Percentiles rank a stretch among this genome's conserved stretches.
These are phyloP conservation scores for Aspergillaceae sp. DNA, from an alignment of 2,329 filamentous ascomycete genomes.

Conservation along the genomic window DNA sequence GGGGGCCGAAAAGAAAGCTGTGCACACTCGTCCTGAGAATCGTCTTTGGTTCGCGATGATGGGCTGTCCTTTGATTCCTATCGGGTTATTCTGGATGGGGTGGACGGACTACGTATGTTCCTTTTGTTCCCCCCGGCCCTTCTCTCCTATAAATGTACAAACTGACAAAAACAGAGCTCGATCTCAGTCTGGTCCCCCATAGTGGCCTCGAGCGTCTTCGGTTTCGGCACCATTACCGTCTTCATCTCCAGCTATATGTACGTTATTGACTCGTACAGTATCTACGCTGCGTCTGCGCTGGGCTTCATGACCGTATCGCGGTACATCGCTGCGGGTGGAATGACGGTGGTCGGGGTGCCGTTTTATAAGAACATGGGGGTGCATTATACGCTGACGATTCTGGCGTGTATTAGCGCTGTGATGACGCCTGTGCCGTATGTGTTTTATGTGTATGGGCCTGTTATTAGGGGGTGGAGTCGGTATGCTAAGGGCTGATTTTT, in stretches of 20 bases:
- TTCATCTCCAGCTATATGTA: constrained; percentile 49
- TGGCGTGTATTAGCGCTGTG: constrained; percentile 30
- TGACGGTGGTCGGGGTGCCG: constrained; percentile 29
- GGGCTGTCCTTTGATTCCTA: constrained; percentile 42
- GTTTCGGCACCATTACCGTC: constrained; percentile 42
- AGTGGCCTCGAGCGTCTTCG: constrained; percentile 44
- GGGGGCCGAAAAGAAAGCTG: not conserved
- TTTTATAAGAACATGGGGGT: constrained; percentile 37
- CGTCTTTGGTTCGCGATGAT: constrained; percentile 49
- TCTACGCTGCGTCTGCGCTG: constrained; percentile 44
- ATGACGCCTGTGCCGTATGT: constrained; percentile 38
- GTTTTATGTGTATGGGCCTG: constrained; percentile 9
- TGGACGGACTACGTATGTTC: constrained; percentile 38
- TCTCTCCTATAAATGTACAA: constrained; percentile 10
- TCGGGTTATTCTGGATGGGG: constrained; percentile 52
- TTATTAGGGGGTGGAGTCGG: not conserved
- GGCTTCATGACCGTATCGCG: constrained; percentile 37
- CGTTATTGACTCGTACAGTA: constrained; percentile 50
- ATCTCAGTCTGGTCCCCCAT: constrained; percentile 48
- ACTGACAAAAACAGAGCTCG: constrained; percentile 3
- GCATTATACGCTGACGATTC: constrained; percentile 37
- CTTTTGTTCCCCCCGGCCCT: constrained; percentile 8
- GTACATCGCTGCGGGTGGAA: constrained; percentile 33
- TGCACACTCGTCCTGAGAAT: constrained; percentile 40
- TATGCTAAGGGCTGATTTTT: not conserved